Evolutionary conservation across 768 basidiomycete species (phyloP), one percentile per base, ranked within the genome.

Genomic region (Albatrellus ellisii): DNA sequence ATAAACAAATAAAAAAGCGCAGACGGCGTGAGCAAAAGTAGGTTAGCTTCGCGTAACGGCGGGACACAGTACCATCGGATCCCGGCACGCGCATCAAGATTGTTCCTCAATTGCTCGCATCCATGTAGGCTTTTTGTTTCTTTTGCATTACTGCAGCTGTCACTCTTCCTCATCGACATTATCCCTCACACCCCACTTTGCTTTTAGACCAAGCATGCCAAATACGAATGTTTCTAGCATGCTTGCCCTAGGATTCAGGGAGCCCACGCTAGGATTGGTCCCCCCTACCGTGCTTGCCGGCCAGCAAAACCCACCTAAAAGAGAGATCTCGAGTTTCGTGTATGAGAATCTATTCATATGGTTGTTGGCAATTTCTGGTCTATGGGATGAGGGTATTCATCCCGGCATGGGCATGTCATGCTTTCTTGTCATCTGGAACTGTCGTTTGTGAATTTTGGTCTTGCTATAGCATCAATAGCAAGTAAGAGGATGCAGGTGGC

Each of bases 361-460:
- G 82, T 86, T 57, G 63, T 86, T 34, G 83, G 83, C 39, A 84
- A 86, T 59, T 86, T 86, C 58, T 86, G 41, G 41, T 2, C 17
- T n/a, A n/a, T n/a, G n/a, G n/a, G n/a, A n/a, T n/a, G n/a, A n/a
- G n/a, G n/a, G n/a, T n/a, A n/a, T n/a, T n/a, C n/a, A n/a, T n/a
- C n/a, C n/a, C n/a, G n/a, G n/a, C n/a, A n/a, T n/a, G n/a, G n/a
- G n/a, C n/a, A n/a, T n/a, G n/a, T n/a, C n/a, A n/a, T n/a, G n/a
- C n/a, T n/a, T n/a, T n/a, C n/a, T n/a, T n/a, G n/a, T n/a, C n/a
- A n/a, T n/a, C n/a, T n/a, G n/a, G n/a, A n/a, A n/a, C n/a, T n/a
- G n/a, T n/a, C n/a, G n/a, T n/a, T n/a, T n/a, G n/a, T n/a, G n/a
- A n/a, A n/a, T n/a, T n/a, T n/a, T n/a, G n/a, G n/a, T n/a, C n/a